Conservation (phyloP, 148 eudicot genomes). For the Amaranthus palmeri region DNA sequence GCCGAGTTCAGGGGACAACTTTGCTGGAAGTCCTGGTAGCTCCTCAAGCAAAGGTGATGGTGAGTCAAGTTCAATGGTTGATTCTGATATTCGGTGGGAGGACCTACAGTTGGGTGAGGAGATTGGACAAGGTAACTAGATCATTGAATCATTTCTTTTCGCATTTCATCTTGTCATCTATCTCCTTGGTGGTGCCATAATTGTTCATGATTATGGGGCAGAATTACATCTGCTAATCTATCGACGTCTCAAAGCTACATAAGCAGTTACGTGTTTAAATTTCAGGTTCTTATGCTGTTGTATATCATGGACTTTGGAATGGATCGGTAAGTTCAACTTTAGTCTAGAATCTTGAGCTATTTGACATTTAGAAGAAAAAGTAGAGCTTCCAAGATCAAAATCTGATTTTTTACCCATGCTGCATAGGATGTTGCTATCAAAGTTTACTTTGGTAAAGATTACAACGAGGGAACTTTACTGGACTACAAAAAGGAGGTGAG, state of each 20-base stretch:
- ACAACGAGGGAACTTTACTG: constrained; percentile 44
- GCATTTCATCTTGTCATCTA: too few relatives aligned
- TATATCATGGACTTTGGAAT: constrained; percentile 80
- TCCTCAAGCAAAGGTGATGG: constrained; percentile 38
- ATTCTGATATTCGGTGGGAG: constrained; percentile 70
- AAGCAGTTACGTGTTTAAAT: constrained; percentile 4
- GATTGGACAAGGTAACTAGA: constrained; percentile 64
- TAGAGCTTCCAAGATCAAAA: background rate
- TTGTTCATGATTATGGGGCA: too few relatives aligned
- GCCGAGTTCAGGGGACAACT: constrained; percentile 35
- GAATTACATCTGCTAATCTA: background rate
- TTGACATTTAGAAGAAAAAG: background rate
- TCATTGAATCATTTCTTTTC: background rate
- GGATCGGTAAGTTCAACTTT: constrained; percentile 55
- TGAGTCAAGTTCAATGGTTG: constrained; percentile 35
- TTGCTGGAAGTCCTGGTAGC: constrained; percentile 34
- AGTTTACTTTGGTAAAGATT: constrained; percentile 59
- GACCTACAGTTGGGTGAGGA: constrained; percentile 66
- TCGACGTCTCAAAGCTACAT: background rate
- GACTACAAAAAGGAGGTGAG: constrained; percentile 74
- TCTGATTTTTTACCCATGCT: constrained; percentile 16
- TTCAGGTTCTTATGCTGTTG: constrained; percentile 75
- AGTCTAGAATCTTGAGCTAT: background rate
- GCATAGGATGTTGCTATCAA: constrained; percentile 83
- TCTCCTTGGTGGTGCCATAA: too few relatives aligned